These are phyloP conservation scores for Kalaharituber pfeilii DNA, from an alignment of 2,329 filamentous ascomycete species.

Conservation along the genomic window DNA sequence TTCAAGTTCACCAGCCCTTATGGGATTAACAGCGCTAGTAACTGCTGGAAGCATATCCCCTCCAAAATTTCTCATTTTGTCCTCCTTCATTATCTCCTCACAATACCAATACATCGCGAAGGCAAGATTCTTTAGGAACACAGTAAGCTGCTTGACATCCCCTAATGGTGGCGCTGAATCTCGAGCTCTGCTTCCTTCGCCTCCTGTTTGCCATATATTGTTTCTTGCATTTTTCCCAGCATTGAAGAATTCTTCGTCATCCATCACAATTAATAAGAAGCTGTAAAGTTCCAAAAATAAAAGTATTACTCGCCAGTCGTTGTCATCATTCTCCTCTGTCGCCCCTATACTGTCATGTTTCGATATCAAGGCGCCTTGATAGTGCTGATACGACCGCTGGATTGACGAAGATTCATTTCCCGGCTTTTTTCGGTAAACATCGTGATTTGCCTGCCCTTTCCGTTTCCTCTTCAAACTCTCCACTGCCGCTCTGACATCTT, in stretches of 20 bases:
- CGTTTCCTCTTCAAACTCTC: constrained; percentile 28
- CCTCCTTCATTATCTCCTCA: constrained; percentile 40
- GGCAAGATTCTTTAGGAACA: constrained; percentile 77
- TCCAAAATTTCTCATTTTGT: constrained; percentile 27
- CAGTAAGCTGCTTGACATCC: constrained; percentile 56
- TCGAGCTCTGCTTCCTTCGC: background rate
- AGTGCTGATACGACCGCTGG: background rate
- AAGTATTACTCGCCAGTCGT: constrained; percentile 76
- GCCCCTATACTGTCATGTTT: constrained; percentile 28
- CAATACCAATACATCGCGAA: constrained; percentile 80
- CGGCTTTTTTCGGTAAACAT: background rate
- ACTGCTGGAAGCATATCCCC: constrained; percentile 25
- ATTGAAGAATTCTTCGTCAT: constrained; percentile 87
- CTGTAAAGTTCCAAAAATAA: constrained; percentile 89
- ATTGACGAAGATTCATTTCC: background rate
- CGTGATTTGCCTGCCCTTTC: background rate
- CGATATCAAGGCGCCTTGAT: constrained; percentile 2
- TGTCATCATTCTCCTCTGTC: constrained; percentile 26
- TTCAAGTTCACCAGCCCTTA: background rate
- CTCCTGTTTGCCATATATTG: constrained; percentile 7
- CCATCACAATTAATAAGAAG: constrained; percentile 79
- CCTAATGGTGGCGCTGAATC: constrained; percentile 46
- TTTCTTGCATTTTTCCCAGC: constrained; percentile 37
- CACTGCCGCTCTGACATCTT: constrained; percentile 41
- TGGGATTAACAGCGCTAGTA: background rate